Evolutionary conservation across 2,329 filamentous ascomycete genomes (phyloP), one percentile per base, ranked within the genome.

Genomic region (Aspergillus melleus): DNA sequence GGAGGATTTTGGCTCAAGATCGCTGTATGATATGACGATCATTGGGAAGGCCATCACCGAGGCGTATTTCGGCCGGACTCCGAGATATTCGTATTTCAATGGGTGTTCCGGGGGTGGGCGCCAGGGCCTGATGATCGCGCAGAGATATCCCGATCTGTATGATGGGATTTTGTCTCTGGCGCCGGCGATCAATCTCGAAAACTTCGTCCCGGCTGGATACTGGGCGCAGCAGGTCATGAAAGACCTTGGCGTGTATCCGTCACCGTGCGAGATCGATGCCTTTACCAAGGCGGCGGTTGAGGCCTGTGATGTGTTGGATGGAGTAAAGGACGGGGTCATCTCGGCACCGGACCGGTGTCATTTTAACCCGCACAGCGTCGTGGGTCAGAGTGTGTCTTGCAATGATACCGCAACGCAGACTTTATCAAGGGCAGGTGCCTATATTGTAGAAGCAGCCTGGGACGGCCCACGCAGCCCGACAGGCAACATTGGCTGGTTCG

Each of bases 111-210:
- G 39, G 6, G 69, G 69, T 16, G 69, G 68, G 5, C 57, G 69
- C 4, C 67, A 69, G 42, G 67, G 62, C 0, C 54, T 65, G 6
- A 63, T 67, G 61, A 54, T 81, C 11, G 81, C 83, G 0, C 80
- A 88, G 63, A 66, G 72, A 6, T 86, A 80, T 60, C 84, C 86
- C 0, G 74, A 80, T 0, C 83, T 84, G 55, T 87, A 86, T 57
- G 83, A 87, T 63, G 85, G 84, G 16, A 77, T 84, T 11, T 63
- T 86, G 1, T 79, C 83, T 14, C 53, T 29, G 2, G 82, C 78
- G 79, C 78, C 70, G 71, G 72, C 53, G 78, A 82, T 66, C 65
- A 85, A 26, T 75, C 78, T 62, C 54, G 19, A 64, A 61, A 22
- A 66, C 60, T 57, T 76, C 5, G 49, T 59, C 3, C 52, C 61